Percentiles rank a stretch among this genome's conserved stretches.
These are phyloP conservation scores for Penicillium daleae DNA, from an alignment of 495 filamentous ascomycete species.

Conservation along the genomic window DNA sequence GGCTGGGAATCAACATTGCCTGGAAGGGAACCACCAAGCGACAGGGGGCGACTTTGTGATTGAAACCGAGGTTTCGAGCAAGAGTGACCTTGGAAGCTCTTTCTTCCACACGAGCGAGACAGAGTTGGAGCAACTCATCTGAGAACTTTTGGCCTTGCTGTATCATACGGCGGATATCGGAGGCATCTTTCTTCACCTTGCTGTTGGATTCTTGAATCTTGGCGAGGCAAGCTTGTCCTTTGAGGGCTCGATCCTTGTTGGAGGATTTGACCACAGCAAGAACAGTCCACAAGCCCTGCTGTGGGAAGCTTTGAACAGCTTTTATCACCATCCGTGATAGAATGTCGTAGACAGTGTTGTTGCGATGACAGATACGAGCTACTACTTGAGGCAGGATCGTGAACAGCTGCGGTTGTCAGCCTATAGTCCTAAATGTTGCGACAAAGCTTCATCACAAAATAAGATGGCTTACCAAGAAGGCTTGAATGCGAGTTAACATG, in stretches of 20 bases:
- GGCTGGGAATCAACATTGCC: conserved; percentile 75
- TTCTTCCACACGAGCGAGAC: conserved; percentile 71
- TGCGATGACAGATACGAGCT: conserved; percentile 86
- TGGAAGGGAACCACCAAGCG: conserved; percentile 87
- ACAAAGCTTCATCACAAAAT: not conserved
- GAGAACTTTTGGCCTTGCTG: conserved; percentile 79
- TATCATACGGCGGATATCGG: conserved; percentile 72
- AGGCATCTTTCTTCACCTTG: conserved; percentile 46
- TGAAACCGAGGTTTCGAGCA: conserved; percentile 77
- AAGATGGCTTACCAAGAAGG: conserved; percentile 60
- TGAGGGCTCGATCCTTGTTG: conserved; percentile 51
- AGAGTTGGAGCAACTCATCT: conserved; percentile 79
- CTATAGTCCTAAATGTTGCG: not conserved
- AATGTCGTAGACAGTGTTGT: conserved; percentile 71
- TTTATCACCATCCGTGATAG: conserved; percentile 79
- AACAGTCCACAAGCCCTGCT: conserved; percentile 92
- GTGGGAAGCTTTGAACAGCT: conserved; percentile 77
- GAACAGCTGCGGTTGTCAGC: conserved; percentile 62
- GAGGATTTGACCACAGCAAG: conserved; percentile 74
- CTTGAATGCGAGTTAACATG: conserved; percentile 67
- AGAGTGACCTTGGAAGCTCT: conserved; percentile 74
- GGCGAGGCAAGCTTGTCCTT: conserved; percentile 53
- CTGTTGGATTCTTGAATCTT: conserved; percentile 52
- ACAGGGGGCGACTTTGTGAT: conserved; percentile 79
- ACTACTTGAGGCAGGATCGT: conserved; percentile 91